Evolutionary conservation across 2,329 filamentous ascomycete genomes (phyloP), one percentile per base, ranked within the genome.

Genomic region (Salinomyces thailandicus): DNA sequence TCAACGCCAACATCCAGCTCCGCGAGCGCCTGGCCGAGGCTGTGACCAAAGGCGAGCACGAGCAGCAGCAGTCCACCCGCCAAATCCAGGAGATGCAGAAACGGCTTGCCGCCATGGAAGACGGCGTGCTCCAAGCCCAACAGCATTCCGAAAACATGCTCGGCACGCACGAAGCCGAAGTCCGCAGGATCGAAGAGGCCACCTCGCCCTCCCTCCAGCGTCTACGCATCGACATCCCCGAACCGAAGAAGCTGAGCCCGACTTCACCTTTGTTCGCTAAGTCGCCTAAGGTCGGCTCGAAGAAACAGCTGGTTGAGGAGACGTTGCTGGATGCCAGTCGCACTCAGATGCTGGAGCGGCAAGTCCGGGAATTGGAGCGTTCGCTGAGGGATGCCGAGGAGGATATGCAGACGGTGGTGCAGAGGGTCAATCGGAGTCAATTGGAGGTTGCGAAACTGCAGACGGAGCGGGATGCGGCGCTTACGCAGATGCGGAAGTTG

Each of bases 121-220:
- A 96, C 43, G 76, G 81, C 50, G 74, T 98, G 15, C 71, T 93
- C 36, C 64, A 75, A 14, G 85, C 89, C 2, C 89, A 96, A 59
- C 79, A 85, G 38, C 75, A 81, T 14, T 89, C 85, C 0, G 91
- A 98, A 57, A 86, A 89, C 33, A 79, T 79, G 26, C 76, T 96
- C 39, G 66, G 75, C 29, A 79, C 77, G 33, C 86, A 95, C 54
- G 91, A 96, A 58, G 85, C 91, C 24, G 86, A 95, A 60, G 73
- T 94, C 24, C 67, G 74, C 13, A 67, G 72, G 15, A 65, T 96
- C 37, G 79, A 81, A 47, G 85, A 93, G 38, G 81, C 76, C 41
- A 79, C 91, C 53, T 85, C 75, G 54, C 68, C 70, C 13, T 82
- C 91, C 52, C 73, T 96, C 19, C 77, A 79, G 47, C 81, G 89